These are phyloP conservation scores for Cercophora newfieldiana DNA, from an alignment of 495 filamentous ascomycete genomes.

Conservation along the genomic window DNA sequence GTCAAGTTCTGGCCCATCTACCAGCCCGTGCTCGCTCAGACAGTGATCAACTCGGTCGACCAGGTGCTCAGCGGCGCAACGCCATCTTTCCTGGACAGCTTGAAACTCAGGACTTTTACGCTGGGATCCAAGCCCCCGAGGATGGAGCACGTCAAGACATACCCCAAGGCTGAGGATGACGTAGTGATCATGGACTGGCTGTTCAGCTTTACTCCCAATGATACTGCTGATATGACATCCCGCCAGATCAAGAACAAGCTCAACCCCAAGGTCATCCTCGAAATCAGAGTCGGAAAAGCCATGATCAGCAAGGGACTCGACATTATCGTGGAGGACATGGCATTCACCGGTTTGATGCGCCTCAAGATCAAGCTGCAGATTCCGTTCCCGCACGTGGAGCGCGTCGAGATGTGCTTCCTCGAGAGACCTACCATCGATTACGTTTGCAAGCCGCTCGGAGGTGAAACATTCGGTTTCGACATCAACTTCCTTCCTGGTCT, in stretches of 20 bases:
- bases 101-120: conserved; percentile 87
- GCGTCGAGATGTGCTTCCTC: conserved; percentile 87
- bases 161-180: conserved; percentile 93
- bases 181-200: conserved; percentile 99
- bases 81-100: conserved; percentile 87
- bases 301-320: conserved; percentile 95
- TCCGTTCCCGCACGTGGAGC: conserved; percentile 91
- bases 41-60: conserved; percentile 89
- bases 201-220: conserved; percentile 97
- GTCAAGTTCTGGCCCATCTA: conserved; percentile 99
- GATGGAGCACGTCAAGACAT: conserved; percentile 96
- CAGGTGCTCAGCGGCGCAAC: conserved; percentile 91
- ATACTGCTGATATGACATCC: conserved; percentile 84
- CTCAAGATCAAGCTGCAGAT: conserved; percentile 97
- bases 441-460: conserved; percentile 94
- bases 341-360: conserved; percentile 90
- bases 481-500: conserved; percentile 98
- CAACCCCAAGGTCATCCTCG: conserved; percentile 94
- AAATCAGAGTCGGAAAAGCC: conserved; percentile 90
- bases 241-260: conserved; percentile 90
- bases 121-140: conserved; percentile 93
- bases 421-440: conserved; percentile 78
- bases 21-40: conserved; percentile 86
- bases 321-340: conserved; percentile 97
- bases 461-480: conserved; percentile 93